phyloP scores from a whole-genome alignment of 257 asterid species.

The Penstemon barbatus region DNA sequence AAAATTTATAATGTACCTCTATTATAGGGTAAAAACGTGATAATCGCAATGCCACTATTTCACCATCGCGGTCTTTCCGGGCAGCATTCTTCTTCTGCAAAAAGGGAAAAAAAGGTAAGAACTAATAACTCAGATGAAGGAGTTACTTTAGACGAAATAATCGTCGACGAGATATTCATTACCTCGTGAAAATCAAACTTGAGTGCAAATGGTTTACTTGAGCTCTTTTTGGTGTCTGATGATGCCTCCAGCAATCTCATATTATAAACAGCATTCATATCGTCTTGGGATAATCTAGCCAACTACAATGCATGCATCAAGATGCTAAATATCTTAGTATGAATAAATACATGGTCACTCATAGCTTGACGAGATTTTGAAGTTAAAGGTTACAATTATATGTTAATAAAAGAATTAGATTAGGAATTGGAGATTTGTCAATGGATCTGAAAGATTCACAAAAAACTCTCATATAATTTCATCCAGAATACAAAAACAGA shows the following conservation, averaged over 20 bases:
- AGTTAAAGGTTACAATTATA: neutral
- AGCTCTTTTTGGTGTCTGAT: conserved; percentile 68
- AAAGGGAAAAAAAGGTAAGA: conserved; percentile 16
- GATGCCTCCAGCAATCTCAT: conserved; percentile 89
- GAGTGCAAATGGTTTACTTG: conserved; percentile 70
- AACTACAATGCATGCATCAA: conserved; percentile 48
- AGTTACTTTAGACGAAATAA: conserved; percentile 17
- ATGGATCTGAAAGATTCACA: neutral
- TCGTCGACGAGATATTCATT: conserved; percentile 22
- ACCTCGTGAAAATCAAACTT: conserved; percentile 96
- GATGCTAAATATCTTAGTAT: conserved; percentile 22
- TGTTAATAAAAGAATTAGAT: neutral
- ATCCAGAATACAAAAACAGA: neutral
- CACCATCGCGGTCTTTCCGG: conserved; percentile 88
- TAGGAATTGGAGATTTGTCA: neutral
- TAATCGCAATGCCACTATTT: conserved; percentile 73
- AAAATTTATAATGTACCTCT: conserved; percentile 54
- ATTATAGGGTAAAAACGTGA: conserved; percentile 95
- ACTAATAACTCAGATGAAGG: conserved; percentile 13
- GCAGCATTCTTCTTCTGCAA: conserved; percentile 81
- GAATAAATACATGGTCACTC: neutral
- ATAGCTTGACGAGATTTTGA: conserved; percentile 1
- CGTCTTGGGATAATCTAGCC: conserved; percentile 83
- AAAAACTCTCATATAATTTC: neutral
- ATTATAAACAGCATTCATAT: conserved; percentile 84